These are phyloP conservation scores for Remersonia thermophila DNA, from an alignment of 2,329 filamentous ascomycete genomes.

Conservation along the genomic window DNA sequence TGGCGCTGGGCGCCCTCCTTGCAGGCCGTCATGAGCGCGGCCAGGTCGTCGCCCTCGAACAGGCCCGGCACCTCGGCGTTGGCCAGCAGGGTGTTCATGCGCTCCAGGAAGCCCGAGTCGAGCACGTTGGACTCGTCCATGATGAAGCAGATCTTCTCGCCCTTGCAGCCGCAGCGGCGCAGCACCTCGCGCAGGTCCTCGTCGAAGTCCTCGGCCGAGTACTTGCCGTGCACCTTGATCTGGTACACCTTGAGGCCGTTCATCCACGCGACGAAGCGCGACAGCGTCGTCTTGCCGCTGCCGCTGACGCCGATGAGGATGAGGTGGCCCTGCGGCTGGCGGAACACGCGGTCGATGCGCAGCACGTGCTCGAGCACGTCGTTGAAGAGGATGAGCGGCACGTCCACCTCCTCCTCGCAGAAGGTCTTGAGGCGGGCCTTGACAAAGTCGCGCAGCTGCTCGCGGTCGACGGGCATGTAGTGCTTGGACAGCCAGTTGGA, in stretches of 20 bases:
- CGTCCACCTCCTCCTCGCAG: slow-evolving; percentile 98
- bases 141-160: slow-evolving; percentile 99
- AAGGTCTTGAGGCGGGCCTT: slow-evolving; percentile 95
- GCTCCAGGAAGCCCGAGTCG: slow-evolving; percentile 94
- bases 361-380: slow-evolving; percentile 96
- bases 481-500: slow-evolving; percentile 99
- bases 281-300: slow-evolving; percentile 95
- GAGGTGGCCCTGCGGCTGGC: slow-evolving; percentile 93
- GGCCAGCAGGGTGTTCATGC: slow-evolving; percentile 97
- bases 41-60: slow-evolving; percentile 97
- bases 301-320: slow-evolving; percentile 98
- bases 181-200: slow-evolving; percentile 92
- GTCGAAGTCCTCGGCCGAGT: slow-evolving; percentile 96
- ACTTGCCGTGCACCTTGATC: slow-evolving; percentile 98
- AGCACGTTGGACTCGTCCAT: slow-evolving; percentile 99
- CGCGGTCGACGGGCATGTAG: slow-evolving; percentile 91
- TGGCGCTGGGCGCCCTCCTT: slow-evolving; percentile 97
- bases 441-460: slow-evolving; percentile 91
- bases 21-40: slow-evolving; percentile 97
- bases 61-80: slow-evolving; percentile 99
- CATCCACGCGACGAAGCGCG: slow-evolving; percentile 99
- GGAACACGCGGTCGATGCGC: slow-evolving; percentile 95
- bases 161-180: slow-evolving; percentile 87
- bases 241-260: slow-evolving; percentile 98
- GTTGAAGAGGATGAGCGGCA: slow-evolving; percentile 97